Evolutionary conservation across 176 grass and related monocot genomes (phyloP), one percentile per base, ranked within the genome.

Genomic region (Areca catechu): DNA sequence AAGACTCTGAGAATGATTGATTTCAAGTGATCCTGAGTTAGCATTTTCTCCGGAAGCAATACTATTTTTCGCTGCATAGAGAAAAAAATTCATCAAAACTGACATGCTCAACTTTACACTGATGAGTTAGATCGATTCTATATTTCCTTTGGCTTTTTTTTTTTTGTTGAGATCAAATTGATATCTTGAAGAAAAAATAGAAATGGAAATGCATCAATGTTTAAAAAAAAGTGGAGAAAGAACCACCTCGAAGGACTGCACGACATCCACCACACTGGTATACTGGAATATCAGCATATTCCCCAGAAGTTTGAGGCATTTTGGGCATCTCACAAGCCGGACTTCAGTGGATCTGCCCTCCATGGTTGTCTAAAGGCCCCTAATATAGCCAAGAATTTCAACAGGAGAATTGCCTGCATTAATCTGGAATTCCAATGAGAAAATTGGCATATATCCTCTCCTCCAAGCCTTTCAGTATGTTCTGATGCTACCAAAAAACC

Each of bases 321-420:
- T 88, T 0, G 94, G 93, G 55, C 94, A 98, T 70, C 84, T 89
- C 16, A 98, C 94, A 7, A 98, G 82, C 34, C 89, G 84, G 59
- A 95, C 58, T 56, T 82, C 88, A 54, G 70, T 55, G 43, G 77
- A 52, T 66, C 74, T 69, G 66, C 73, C 76, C 9, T 75, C 49
- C 70, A 78, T 67, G n/a, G 24, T 56, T 56, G 55, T 58, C 61
- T 7, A 50, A 57, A 3, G 16, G 20, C 4, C 0, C 58, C 15
- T 48, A 71, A 49, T 70, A 16, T 67, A 49, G 58, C 18, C 67
- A 60, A 62, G 3, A 12, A 43, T 43, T 12, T 43, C 12, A 14
- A 43, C 34, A 43, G 34, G 7, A 34, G 7, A 34, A 34, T 1
- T 1, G 30, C 30, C 5, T 3, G 17, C n/a, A 9, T 20, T 54